A percentile compares a stretch with the other conserved stretches of the same genome.
These are phyloP conservation scores for Termitomyces sp. DNA, from an alignment of 768 basidiomycete genomes.

Conservation along the genomic window DNA sequence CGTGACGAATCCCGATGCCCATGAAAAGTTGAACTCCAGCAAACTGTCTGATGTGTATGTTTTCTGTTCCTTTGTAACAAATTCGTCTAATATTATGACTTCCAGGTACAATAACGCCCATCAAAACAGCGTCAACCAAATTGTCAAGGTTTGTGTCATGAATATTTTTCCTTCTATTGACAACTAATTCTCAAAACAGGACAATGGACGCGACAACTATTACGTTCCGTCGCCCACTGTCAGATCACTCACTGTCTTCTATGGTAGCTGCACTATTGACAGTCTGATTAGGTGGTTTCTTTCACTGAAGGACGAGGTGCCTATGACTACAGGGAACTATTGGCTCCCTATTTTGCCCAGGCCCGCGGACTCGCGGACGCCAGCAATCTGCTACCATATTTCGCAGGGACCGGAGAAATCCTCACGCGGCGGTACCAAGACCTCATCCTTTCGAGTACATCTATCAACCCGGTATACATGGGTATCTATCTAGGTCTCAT, in stretches of 20 bases:
- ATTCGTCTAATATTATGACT: not conserved
- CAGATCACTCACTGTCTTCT: not conserved
- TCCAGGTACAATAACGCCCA: constrained; percentile 25
- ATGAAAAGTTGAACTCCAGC: constrained; percentile 23
- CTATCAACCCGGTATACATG: constrained; percentile 19
- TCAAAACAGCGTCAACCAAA: constrained; percentile 31
- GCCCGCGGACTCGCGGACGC: constrained; percentile 33
- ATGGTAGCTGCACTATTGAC: not conserved
- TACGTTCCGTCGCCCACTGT: constrained; percentile 40
- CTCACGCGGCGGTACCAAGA: constrained; percentile 32
- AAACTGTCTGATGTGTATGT: constrained; percentile 19
- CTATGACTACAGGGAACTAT: constrained; percentile 32
- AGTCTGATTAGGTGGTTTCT: constrained; percentile 23
- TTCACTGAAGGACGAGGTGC: constrained; percentile 31
- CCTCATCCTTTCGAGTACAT: constrained; percentile 19
- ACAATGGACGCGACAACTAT: constrained; percentile 30
- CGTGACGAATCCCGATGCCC: constrained; percentile 15
- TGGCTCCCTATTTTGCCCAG: constrained; percentile 23
- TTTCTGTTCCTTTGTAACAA: not conserved
- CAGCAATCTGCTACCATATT: constrained; percentile 34
- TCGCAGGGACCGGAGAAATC: constrained; percentile 29
- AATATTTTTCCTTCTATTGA: not conserved
- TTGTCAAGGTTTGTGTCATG: constrained; percentile 22
- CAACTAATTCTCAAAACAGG: constrained; percentile 15
- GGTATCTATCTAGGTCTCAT: constrained; percentile 18